Evolutionary conservation across 2,329 filamentous ascomycete genomes (phyloP).

Genomic region (Lecanosticta acicola): DNA sequence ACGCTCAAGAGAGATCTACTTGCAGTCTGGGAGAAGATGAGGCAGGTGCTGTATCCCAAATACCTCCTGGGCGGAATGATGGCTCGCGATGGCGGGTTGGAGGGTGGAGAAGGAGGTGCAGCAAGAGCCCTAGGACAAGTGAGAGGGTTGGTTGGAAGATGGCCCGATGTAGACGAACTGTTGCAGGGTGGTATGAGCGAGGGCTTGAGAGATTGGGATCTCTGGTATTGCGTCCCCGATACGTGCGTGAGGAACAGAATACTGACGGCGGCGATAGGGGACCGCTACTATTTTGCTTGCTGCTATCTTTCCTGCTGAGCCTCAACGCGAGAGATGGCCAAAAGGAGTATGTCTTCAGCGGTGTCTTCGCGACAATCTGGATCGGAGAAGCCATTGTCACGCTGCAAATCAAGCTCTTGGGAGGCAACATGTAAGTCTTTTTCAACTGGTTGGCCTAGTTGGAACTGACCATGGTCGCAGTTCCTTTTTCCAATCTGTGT

Average conservation of each 20-base stretch:
- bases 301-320: constrained; percentile 82
- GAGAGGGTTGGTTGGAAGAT: constrained; percentile 54
- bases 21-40: constrained; percentile 96
- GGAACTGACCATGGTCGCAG: constrained; percentile 47
- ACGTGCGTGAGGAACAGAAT: not conserved
- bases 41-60: constrained; percentile 91
- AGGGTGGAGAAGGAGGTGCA: constrained; percentile 50
- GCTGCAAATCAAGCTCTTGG: constrained; percentile 92
- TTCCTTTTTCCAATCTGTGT: constrained; percentile 95
- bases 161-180: constrained; percentile 63
- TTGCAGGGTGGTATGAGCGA: constrained; percentile 73
- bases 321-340: constrained; percentile 73
- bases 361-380: constrained; percentile 96
- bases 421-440: constrained; percentile 95
- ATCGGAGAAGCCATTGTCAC: constrained; percentile 94
- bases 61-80: constrained; percentile 74
- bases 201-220: constrained; percentile 90
- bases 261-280: constrained; percentile 54
- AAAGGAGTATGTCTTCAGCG: constrained; percentile 84
- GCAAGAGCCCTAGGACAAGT: constrained; percentile 44
- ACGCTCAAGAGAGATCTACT: constrained; percentile 88
- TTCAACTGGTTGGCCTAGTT: not conserved
- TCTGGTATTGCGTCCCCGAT: constrained; percentile 55
- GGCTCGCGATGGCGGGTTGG: constrained; percentile 52
- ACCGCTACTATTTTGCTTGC: constrained; percentile 85